Percentiles rank a stretch among this genome's conserved stretches.
Evolutionary conservation across 495 filamentous ascomycete species (phyloP).

Genomic region (Melanomma pulvis-pyrius): DNA sequence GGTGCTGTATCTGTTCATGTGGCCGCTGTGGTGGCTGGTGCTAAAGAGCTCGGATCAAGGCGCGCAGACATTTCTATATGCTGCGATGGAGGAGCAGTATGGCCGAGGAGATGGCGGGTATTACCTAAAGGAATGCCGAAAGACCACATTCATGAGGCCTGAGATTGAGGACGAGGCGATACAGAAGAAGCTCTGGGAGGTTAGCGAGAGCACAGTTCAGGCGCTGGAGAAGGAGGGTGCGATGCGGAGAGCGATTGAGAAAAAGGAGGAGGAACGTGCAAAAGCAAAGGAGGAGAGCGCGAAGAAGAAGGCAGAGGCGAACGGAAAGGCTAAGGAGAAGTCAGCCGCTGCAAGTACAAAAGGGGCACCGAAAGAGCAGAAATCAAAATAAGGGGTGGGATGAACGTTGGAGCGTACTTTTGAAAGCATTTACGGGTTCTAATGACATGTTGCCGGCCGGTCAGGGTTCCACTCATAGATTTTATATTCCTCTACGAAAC

Average conservation of each 20-base stretch:
- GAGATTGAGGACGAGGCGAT: constrained; percentile 78
- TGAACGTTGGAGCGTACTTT: too few relatives aligned
- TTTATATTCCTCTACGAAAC: too few relatives aligned
- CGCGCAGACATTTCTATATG: constrained; percentile 82
- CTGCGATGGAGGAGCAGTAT: constrained; percentile 76
- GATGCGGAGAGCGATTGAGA: constrained; percentile 62
- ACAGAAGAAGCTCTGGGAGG: constrained; percentile 84
- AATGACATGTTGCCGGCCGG: too few relatives aligned
- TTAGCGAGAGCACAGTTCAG: constrained; percentile 83
- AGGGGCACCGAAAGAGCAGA: not conserved
- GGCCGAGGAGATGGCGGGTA: constrained; percentile 66
- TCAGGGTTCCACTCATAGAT: too few relatives aligned
- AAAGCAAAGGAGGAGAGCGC: constrained; percentile 9
- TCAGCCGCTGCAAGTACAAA: not conserved
- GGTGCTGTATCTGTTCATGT: constrained; percentile 73
- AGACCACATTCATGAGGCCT: constrained; percentile 66
- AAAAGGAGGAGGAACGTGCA: constrained; percentile 63
- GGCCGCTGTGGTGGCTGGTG: constrained; percentile 80
- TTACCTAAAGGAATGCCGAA: constrained; percentile 84
- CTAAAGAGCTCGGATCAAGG: constrained; percentile 82
- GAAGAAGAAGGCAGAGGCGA: not conserved
- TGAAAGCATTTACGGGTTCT: too few relatives aligned
- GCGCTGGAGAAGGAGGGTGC: constrained; percentile 80
- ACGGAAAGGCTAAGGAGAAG: not conserved
- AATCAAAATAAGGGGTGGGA: not conserved